Percentiles rank a stretch among this genome's conserved stretches.
These are phyloP conservation scores for Venturiaceae sp. DNA, from an alignment of 2,329 filamentous ascomycete species.

Conservation along the genomic window DNA sequence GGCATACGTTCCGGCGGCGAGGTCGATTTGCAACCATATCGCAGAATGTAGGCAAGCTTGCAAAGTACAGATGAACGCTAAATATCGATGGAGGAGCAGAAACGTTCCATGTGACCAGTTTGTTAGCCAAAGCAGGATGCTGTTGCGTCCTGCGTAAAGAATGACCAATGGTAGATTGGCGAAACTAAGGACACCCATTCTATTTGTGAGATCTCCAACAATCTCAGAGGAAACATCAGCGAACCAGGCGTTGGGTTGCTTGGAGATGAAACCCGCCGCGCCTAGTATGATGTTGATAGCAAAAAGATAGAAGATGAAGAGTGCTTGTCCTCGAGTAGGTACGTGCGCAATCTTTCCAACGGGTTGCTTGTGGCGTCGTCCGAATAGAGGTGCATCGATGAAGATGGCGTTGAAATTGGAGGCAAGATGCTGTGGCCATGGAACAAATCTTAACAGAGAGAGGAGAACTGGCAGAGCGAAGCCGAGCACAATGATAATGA, in stretches of 20 bases:
- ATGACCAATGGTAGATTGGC: slow-evolving; percentile 32
- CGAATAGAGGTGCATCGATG: slow-evolving; percentile 22
- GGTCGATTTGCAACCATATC: background rate
- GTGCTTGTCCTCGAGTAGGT: slow-evolving; percentile 33
- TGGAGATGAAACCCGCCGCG: slow-evolving; percentile 18
- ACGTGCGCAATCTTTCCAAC: slow-evolving; percentile 26
- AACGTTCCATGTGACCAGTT: slow-evolving; percentile 41
- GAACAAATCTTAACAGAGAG: slow-evolving; percentile 16
- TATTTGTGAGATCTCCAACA: slow-evolving; percentile 26
- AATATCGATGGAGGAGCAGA: slow-evolving; percentile 40
- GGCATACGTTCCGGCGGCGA: slow-evolving; percentile 24
- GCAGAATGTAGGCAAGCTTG: slow-evolving; percentile 35
- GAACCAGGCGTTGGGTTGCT: slow-evolving; percentile 16
- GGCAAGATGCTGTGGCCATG: slow-evolving; percentile 15
- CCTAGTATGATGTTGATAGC: slow-evolving; percentile 27
- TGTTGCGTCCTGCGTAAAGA: slow-evolving; percentile 38
- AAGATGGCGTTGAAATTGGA: slow-evolving; percentile 22
- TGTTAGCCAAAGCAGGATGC: slow-evolving; percentile 37
- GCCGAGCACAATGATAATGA: slow-evolving; percentile 16
- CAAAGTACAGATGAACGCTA: slow-evolving; percentile 34
- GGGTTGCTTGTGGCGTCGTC: slow-evolving; percentile 21
- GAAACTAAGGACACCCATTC: slow-evolving; percentile 32
- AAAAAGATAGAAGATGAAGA: slow-evolving; percentile 34
- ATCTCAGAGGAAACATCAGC: slow-evolving; percentile 18
- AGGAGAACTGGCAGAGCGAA: slow-evolving; percentile 18